A percentile compares a stretch with the other conserved stretches of the same genome.
These are phyloP conservation scores for Ascomycota sp. DNA, from an alignment of 2,329 filamentous ascomycete species.

Conservation along the genomic window DNA sequence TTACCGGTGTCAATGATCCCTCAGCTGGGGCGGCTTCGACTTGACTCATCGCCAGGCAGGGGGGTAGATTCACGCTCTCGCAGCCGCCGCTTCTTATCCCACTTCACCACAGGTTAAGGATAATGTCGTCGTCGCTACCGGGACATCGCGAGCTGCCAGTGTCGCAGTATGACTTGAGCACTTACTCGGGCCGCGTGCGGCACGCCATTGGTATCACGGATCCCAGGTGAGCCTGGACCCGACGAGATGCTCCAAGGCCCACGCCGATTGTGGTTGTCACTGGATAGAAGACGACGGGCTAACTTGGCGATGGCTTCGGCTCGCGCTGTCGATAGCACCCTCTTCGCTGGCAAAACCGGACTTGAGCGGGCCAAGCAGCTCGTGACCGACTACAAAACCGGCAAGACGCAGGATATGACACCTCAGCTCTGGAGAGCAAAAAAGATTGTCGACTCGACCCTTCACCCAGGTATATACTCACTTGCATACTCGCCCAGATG, in stretches of 20 bases:
- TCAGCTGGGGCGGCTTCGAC: too few species aligned
- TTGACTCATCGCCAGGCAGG: too few species aligned
- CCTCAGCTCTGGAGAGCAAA: slow-evolving; percentile 87
- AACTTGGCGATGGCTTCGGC: slow-evolving; percentile 2
- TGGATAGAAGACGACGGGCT: not conserved
- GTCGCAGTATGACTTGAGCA: slow-evolving; percentile 80
- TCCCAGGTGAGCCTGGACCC: slow-evolving; percentile 49
- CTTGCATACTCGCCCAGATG: too few species aligned
- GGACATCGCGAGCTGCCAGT: slow-evolving; percentile 64
- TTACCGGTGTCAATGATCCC: too few species aligned
- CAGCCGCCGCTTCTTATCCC: too few species aligned
- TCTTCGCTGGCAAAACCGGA: slow-evolving; percentile 57
- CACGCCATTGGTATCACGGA: slow-evolving; percentile 82
- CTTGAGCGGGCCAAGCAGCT: slow-evolving; percentile 73
- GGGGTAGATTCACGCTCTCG: too few species aligned
- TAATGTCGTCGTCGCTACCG: slow-evolving; percentile 45
- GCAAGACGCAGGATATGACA: slow-evolving; percentile 60
- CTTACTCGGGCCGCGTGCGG: slow-evolving; percentile 86
- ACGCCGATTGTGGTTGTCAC: not conserved
- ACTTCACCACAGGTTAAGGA: slow-evolving; percentile 3
- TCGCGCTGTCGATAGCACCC: slow-evolving; percentile 43
- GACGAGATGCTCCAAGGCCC: not conserved
- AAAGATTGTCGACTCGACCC: slow-evolving; percentile 88
- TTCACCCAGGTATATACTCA: slow-evolving; percentile 60
- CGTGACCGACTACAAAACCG: slow-evolving; percentile 71